A percentile compares a stretch with the other conserved stretches of the same genome.
Evolutionary conservation across 495 filamentous ascomycete species (phyloP).

Genomic region (Xylaria bambusicola): DNA sequence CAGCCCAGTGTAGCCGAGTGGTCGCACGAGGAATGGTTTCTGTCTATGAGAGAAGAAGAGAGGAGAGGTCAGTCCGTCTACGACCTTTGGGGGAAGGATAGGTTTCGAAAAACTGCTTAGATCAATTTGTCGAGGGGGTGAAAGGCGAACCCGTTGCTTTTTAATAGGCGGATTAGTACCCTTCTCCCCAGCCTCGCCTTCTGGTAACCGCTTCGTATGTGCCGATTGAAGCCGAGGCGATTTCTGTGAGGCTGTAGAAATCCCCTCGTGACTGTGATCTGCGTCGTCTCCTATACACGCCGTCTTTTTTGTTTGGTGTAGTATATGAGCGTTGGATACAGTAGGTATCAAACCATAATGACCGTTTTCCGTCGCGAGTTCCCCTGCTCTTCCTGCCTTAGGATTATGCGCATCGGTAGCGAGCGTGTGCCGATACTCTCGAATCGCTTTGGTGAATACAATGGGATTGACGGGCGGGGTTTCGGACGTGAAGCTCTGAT

Average conservation of each 20-base stretch:
- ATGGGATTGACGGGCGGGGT: constrained; percentile 16
- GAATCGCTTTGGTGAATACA: constrained; percentile 22
- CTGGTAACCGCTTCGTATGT: constrained; percentile 27
- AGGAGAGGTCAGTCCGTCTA: constrained; percentile 45
- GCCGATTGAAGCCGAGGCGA: constrained; percentile 22
- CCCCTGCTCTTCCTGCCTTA: constrained; percentile 26
- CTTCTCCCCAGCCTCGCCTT: constrained; percentile 26
- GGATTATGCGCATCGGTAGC: constrained; percentile 24
- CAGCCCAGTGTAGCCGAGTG: constrained; percentile 55
- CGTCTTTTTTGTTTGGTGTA: neutral
- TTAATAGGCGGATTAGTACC: constrained; percentile 23
- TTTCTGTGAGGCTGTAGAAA: constrained; percentile 19
- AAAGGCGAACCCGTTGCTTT: constrained; percentile 30
- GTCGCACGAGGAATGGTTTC: constrained; percentile 48
- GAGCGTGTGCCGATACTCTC: constrained; percentile 20
- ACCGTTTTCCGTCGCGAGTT: constrained; percentile 29
- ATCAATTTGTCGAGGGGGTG: constrained; percentile 34
- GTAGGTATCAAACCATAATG: constrained; percentile 33
- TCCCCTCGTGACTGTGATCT: neutral
- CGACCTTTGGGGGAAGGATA: constrained; percentile 24
- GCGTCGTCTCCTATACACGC: constrained; percentile 1
- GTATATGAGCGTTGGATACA: constrained; percentile 22
- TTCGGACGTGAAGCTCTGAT: constrained; percentile 27
- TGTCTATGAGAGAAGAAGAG: constrained; percentile 60
- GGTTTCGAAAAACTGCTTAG: constrained; percentile 33